These are phyloP conservation scores for Pseudocercospora crystallina DNA, from an alignment of 2,329 filamentous ascomycete genomes.

Conservation along the genomic window DNA sequence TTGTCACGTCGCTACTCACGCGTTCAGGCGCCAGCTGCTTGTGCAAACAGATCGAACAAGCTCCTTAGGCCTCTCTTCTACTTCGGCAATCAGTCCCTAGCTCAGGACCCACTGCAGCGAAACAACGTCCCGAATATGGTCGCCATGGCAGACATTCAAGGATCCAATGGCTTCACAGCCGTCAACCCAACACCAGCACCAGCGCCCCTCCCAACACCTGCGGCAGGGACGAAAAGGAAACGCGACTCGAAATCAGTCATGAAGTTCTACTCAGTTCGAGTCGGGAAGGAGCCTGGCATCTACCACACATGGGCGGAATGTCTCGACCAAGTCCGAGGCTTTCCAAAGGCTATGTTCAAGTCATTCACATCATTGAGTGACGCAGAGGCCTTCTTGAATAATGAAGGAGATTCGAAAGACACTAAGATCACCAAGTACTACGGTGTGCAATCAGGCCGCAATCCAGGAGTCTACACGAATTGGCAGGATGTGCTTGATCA, in stretches of 20 bases:
- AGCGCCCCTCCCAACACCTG: slow-evolving; percentile 3
- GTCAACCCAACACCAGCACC: slow-evolving; percentile 21
- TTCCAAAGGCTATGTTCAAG: slow-evolving; percentile 60
- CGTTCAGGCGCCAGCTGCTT: not conserved
- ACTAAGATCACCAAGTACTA: slow-evolving; percentile 53
- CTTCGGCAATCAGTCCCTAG: slow-evolving; percentile 8
- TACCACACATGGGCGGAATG: slow-evolving; percentile 65
- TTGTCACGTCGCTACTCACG: not conserved
- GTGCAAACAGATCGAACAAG: slow-evolving; percentile 3
- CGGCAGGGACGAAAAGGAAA: slow-evolving; percentile 56
- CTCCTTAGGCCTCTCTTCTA: slow-evolving; percentile 11
- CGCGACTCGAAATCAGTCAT: slow-evolving; percentile 41
- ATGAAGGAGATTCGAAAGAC: slow-evolving; percentile 37
- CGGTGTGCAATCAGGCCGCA: slow-evolving; percentile 58
- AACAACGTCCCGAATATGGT: not conserved
- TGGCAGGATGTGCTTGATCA: slow-evolving; percentile 72
- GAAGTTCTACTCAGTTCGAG: slow-evolving; percentile 65
- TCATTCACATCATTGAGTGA: slow-evolving; percentile 72
- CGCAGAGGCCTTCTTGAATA: slow-evolving; percentile 75
- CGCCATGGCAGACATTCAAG: slow-evolving; percentile 21
- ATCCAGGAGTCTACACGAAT: slow-evolving; percentile 62
- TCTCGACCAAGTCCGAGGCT: slow-evolving; percentile 61
- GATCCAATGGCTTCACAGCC: slow-evolving; percentile 35
- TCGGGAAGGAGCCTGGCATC: slow-evolving; percentile 60
- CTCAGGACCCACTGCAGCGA: not conserved